phyloP scores from a whole-genome alignment of 345 rosid species.

The Laguncularia racemosa region DNA sequence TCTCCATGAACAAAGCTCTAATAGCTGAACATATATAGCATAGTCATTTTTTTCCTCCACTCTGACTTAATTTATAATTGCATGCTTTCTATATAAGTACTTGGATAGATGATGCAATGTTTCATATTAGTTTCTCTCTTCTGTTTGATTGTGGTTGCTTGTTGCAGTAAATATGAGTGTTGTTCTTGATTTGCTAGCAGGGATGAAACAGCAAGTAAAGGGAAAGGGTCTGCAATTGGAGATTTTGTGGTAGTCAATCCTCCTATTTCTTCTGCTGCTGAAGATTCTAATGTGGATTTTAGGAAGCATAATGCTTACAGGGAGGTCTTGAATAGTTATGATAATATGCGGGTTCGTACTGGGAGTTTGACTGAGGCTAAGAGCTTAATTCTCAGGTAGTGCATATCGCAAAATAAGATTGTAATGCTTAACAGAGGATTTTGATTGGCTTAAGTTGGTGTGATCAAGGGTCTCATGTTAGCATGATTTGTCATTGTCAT shows the following conservation, averaged over 20 bases:
- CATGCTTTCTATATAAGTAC: too few species aligned
- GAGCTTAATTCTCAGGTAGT: conserved; percentile 44
- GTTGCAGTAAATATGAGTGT: too few species aligned
- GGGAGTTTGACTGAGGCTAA: conserved; percentile 29
- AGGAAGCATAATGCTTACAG: conserved; percentile 24
- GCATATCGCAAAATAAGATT: neutral
- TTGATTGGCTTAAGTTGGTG: neutral
- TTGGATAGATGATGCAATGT: too few species aligned
- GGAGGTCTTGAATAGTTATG: conserved; percentile 39
- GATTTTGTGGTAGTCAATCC: conserved; percentile 10
- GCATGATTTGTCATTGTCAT: too few species aligned
- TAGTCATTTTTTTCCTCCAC: too few species aligned
- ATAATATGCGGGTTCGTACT: conserved; percentile 14
- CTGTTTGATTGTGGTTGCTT: too few species aligned
- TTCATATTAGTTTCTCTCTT: too few species aligned
- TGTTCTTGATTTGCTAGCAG: neutral
- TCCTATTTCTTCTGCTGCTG: conserved; percentile 13
- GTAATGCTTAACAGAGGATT: neutral
- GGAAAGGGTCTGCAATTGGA: conserved; percentile 13
- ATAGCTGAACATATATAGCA: too few species aligned
- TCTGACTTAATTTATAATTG: too few species aligned
- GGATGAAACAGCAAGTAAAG: conserved; percentile 11
- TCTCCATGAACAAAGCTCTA: too few species aligned
- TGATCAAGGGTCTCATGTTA: neutral
- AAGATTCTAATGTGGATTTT: conserved; percentile 11